phyloP scores from a whole-genome alignment of 257 asterid genomes.

The Solanum bulbocastanum region DNA sequence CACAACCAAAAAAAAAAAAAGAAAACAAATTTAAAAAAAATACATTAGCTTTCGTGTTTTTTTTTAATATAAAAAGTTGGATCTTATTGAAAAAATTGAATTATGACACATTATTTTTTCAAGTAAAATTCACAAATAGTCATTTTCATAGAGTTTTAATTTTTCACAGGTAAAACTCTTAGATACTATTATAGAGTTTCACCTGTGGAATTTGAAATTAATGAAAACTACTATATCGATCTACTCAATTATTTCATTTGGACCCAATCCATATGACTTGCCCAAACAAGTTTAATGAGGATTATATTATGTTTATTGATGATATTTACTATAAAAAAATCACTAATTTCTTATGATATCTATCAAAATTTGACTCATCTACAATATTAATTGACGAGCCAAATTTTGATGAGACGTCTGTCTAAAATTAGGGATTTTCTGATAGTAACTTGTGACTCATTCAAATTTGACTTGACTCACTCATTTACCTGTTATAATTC shows the following conservation, averaged over 20 bases:
- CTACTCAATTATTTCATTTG: background rate
- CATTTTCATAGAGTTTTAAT: background rate
- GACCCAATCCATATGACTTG: background rate
- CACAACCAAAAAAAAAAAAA: background rate
- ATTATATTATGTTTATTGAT: background rate
- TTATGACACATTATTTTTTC: background rate
- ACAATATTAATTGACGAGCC: background rate
- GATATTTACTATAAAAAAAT: background rate
- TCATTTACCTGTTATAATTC: slow-evolving; percentile 27
- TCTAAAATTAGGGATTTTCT: background rate
- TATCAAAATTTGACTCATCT: background rate
- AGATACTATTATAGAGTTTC: background rate
- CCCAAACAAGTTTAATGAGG: background rate
- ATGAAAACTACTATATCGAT: background rate
- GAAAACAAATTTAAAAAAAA: background rate
- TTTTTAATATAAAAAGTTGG: background rate
- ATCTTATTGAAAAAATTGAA: background rate
- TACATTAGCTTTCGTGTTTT: background rate
- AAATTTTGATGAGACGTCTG: background rate
- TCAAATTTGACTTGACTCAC: background rate
- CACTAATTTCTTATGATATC: background rate
- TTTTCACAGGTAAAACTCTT: background rate
- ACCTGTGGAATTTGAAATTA: background rate
- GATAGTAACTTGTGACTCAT: background rate
- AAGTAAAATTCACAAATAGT: background rate